phyloP scores from a whole-genome alignment of 257 asterid species.

The Schizonepeta tenuifolia region DNA sequence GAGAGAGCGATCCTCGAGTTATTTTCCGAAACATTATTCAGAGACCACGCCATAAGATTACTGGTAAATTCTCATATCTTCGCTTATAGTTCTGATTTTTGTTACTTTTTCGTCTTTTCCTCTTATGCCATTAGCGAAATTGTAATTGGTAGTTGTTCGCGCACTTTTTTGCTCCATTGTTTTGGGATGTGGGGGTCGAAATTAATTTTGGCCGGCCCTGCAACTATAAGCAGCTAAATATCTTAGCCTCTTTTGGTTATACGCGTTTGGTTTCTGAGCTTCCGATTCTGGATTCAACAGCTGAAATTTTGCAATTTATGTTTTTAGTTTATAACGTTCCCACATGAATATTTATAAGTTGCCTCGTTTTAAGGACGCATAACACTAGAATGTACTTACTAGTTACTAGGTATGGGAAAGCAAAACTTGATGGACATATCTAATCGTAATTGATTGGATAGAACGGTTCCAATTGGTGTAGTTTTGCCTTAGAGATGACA shows the following conservation, averaged over 20 bases:
- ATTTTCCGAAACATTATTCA: slow-evolving; percentile 92
- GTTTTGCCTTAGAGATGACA: background rate
- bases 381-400: background rate
- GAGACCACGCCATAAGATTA: slow-evolving; percentile 96
- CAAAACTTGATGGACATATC: background rate
- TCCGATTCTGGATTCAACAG: background rate
- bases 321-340: background rate
- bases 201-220: slow-evolving; percentile 9
- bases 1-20: slow-evolving; percentile 92
- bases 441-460: background rate
- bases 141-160: slow-evolving; percentile 4
- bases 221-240: slow-evolving; percentile 3
- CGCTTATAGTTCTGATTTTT: slow-evolving; percentile 1
- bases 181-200: background rate
- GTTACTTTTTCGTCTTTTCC: background rate
- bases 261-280: background rate
- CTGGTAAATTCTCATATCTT: slow-evolving; percentile 49
- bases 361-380: background rate
- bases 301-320: background rate
- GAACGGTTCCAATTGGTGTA: background rate
- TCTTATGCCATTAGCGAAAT: background rate
- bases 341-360: background rate
- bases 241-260: background rate
- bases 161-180: slow-evolving; percentile 20
- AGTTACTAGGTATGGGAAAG: background rate